Percentiles rank a stretch among this genome's conserved stretches.
These are phyloP conservation scores for Macrotyloma uniflorum DNA, from an alignment of 306 rosid genomes.

Conservation along the genomic window DNA sequence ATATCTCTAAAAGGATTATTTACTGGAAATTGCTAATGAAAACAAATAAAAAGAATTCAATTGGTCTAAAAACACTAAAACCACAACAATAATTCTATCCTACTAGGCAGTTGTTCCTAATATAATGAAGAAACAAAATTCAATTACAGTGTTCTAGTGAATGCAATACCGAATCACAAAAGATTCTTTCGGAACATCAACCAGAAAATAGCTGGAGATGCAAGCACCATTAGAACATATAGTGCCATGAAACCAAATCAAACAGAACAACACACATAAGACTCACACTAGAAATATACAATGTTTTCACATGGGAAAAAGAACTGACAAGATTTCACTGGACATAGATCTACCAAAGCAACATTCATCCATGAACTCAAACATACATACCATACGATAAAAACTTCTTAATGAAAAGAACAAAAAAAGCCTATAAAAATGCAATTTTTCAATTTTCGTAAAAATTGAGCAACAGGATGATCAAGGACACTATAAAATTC, in stretches of 20 bases:
- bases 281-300: background rate
- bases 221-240: background rate
- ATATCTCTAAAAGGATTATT: background rate
- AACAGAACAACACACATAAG: background rate
- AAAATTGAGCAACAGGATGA: background rate
- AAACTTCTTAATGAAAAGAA: background rate
- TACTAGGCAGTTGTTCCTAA: background rate
- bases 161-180: background rate
- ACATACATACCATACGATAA: background rate
- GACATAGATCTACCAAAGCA: background rate
- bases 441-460: background rate
- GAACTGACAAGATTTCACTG: background rate
- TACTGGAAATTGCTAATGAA: background rate
- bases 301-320: background rate
- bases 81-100: background rate
- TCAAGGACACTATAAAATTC: background rate
- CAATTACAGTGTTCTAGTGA: background rate
- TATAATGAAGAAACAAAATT: background rate
- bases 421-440: background rate
- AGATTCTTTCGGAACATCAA: background rate
- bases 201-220: background rate
- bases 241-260: background rate
- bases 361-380: background rate
- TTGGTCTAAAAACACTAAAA: background rate
- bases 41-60: background rate